Evolutionary conservation across 2,329 filamentous ascomycete species (phyloP), one percentile per base, ranked within the genome.

Genomic region (Tolypocladium pustulatum): DNA sequence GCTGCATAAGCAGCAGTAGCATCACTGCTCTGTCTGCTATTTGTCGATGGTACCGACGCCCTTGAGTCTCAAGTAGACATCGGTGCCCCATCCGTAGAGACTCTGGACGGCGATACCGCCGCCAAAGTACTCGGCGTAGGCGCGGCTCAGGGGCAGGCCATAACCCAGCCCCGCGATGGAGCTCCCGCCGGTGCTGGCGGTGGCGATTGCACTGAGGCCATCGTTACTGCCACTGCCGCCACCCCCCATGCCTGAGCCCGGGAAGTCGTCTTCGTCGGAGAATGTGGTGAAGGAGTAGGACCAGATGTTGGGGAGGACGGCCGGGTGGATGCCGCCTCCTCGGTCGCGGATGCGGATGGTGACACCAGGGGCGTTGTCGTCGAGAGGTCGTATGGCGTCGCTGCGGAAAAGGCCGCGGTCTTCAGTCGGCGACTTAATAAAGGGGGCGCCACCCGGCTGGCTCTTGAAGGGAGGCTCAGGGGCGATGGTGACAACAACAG

Each of bases 231-330:
- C 72, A 40, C 74, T 17, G 49, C 9, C 49, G 25, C 22, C 46
- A 12, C 22, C 43, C 6, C 25, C 46, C 27, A 20, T 34, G 49
- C 27, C 71, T 10, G 75, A 72, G 25, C 72, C 73, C 36, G 73
- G 71, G 54, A 75, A 64, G 5, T 76, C 75, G 49, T 76, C 69
- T 59, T 83, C 78, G 61, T 83, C 90, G 59, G 84, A 87, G 72
- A 97, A 97, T 0, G 94, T 99, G 25, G 93, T 97, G 71, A 97
- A 99, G 62, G 90, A 94, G 72, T 97, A 99, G 8, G 91, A 92
- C 92, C 94, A 99, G 60, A 99, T 92, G 64, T 93, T 87, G 5
- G 87, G 86, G 38, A 94, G 76, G 34, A 94, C 87, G 20, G 92
- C 89, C 0, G 92, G 90, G 0, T 86, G 83, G 58, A 99, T 97